Percentiles rank a stretch among this genome's conserved stretches.
phyloP scores from a whole-genome alignment of 257 asterid genomes.

The Solanum ossicruentum region DNA sequence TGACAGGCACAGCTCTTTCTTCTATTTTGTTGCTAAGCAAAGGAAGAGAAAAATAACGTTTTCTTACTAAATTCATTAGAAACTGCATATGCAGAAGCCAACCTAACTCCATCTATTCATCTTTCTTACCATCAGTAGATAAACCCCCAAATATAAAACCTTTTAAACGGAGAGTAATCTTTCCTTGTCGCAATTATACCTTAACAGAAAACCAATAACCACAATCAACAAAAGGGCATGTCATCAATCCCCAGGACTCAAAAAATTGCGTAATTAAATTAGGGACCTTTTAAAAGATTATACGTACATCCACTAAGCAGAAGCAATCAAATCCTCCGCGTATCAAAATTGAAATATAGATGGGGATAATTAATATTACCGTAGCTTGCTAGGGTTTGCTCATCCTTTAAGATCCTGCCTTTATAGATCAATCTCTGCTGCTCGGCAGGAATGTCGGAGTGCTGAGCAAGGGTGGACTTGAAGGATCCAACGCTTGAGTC shows the following conservation, averaged over 20 bases:
- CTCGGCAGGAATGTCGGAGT: constrained; percentile 33
- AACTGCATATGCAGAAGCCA: not conserved
- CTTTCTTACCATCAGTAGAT: not conserved
- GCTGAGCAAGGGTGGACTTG: constrained; percentile 30
- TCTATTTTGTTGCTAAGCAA: not conserved
- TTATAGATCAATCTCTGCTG: constrained; percentile 49
- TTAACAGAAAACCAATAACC: not conserved
- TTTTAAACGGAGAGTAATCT: not conserved
- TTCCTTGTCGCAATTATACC: not conserved
- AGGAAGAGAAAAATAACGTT: not conserved
- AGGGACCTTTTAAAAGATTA: not conserved
- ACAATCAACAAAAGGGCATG: not conserved
- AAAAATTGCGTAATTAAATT: not conserved
- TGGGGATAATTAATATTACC: constrained; percentile 14
- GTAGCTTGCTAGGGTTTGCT: constrained; percentile 42
- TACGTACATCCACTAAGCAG: not conserved
- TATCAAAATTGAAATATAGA: not conserved
- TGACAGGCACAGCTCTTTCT: not conserved
- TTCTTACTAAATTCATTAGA: not conserved
- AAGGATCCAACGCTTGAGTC: constrained; percentile 34
- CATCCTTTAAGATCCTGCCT: constrained; percentile 60
- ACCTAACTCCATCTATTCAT: not conserved
- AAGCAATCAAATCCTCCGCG: not conserved
- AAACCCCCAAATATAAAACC: not conserved
- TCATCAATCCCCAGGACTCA: not conserved